These are phyloP conservation scores for Scheffersomyces stipitis DNA, from an alignment of 805 yeast genomes.

Conservation along the genomic window DNA sequence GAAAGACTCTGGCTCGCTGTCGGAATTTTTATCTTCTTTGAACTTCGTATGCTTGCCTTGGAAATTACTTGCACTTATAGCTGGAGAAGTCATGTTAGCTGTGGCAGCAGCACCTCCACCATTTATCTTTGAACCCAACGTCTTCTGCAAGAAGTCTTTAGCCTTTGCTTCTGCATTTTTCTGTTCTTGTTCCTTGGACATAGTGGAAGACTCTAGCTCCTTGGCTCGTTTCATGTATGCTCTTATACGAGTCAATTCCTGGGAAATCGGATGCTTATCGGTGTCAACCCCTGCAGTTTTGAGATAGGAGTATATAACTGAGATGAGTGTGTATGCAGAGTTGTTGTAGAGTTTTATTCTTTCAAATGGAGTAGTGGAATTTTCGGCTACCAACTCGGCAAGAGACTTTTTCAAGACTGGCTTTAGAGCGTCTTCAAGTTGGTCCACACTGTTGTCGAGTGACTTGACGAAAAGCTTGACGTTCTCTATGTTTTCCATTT, in stretches of 20 bases:
- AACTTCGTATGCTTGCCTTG: constrained; percentile 57
- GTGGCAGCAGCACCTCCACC: constrained; percentile 33
- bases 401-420: constrained; percentile 39
- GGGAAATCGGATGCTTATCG: constrained; percentile 60
- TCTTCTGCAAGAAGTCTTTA: constrained; percentile 44
- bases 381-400: constrained; percentile 32
- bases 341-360: constrained; percentile 34
- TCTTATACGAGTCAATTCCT: constrained; percentile 65
- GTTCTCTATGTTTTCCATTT: constrained; percentile 48
- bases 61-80: constrained; percentile 53
- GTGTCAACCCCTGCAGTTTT: constrained; percentile 60
- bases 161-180: constrained; percentile 38
- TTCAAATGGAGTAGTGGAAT: constrained; percentile 21
- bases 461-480: constrained; percentile 40
- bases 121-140: constrained; percentile 37
- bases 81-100: constrained; percentile 37
- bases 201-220: constrained; percentile 26
- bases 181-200: constrained; percentile 16
- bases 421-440: constrained; percentile 32
- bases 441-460: constrained; percentile 36
- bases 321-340: constrained; percentile 53
- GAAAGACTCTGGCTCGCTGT: constrained; percentile 3
- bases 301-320: constrained; percentile 58
- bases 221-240: constrained; percentile 63
- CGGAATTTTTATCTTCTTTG: constrained; percentile 17